Percentiles rank a stretch among this genome's conserved stretches.
Conservation (phyloP, 1,284 basidiomycete species). For the Rhodotorula glutinis region DNA sequence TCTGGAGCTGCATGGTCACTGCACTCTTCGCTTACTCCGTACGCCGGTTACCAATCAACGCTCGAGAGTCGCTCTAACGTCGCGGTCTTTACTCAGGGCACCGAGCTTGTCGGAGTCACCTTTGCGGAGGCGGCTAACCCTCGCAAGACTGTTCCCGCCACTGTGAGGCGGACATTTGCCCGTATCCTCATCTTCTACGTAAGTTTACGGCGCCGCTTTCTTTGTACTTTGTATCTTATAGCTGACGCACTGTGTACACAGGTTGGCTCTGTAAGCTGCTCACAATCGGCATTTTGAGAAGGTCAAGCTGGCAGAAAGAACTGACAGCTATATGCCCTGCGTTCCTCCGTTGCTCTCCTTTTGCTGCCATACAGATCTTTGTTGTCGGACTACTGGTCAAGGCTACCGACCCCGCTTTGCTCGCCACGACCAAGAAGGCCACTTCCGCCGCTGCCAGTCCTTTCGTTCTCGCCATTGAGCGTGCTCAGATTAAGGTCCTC, state of each 20-base stretch:
- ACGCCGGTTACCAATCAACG: neutral
- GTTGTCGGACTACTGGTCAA: slow-evolving; percentile 69
- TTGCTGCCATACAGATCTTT: slow-evolving; percentile 47
- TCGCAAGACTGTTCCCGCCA: slow-evolving; percentile 60
- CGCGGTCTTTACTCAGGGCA: slow-evolving; percentile 48
- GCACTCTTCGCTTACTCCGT: slow-evolving; percentile 39
- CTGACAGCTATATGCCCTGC: too few relatives aligned
- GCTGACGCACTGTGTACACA: too few relatives aligned
- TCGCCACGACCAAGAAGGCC: slow-evolving; percentile 59
- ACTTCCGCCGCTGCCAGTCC: slow-evolving; percentile 57
- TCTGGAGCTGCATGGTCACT: slow-evolving; percentile 49
- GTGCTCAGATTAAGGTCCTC: slow-evolving; percentile 66
- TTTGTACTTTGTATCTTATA: neutral
- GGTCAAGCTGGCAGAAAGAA: too few relatives aligned
- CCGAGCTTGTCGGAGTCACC: slow-evolving; percentile 80
- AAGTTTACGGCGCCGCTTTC: neutral
- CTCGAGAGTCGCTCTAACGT: neutral
- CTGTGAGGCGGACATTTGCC: slow-evolving; percentile 64
- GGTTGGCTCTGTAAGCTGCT: too few relatives aligned
- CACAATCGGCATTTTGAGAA: too few relatives aligned
- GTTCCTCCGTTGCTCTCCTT: too few relatives aligned
- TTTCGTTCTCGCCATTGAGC: slow-evolving; percentile 79
- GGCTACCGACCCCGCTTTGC: slow-evolving; percentile 58
- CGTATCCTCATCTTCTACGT: slow-evolving; percentile 69
- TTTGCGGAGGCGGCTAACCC: slow-evolving; percentile 43